These are phyloP conservation scores for Wickerhamiella lipophila DNA, from an alignment of 805 yeast genomes.

Conservation along the genomic window DNA sequence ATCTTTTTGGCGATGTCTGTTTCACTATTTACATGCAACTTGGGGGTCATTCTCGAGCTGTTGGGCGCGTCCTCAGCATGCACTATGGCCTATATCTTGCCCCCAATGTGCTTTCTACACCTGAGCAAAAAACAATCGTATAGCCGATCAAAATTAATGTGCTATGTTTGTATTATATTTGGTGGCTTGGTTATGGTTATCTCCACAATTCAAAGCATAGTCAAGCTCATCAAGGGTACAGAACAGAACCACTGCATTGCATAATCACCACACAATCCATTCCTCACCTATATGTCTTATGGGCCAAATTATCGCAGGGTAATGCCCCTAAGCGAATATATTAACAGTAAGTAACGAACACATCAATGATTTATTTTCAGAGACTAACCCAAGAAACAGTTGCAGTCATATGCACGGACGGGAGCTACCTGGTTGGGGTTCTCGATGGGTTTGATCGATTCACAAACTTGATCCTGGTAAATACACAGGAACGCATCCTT, in stretches of 20 bases:
- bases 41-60: slow-evolving; percentile 78
- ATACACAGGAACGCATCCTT: slow-evolving; percentile 24
- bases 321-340: slow-evolving; percentile 18
- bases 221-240: slow-evolving; percentile 32
- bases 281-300: slow-evolving; percentile 5
- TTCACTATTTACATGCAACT: slow-evolving; percentile 67
- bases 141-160: slow-evolving; percentile 38
- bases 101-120: slow-evolving; percentile 70
- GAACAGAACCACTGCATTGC: slow-evolving; percentile 15
- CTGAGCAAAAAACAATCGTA: slow-evolving; percentile 39
- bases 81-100: slow-evolving; percentile 79
- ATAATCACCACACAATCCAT: slow-evolving; percentile 4
- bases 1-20: slow-evolving; percentile 62
- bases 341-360: slow-evolving; percentile 25
- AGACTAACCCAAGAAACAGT: slow-evolving; percentile 23
- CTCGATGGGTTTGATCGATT: slow-evolving; percentile 30
- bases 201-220: slow-evolving; percentile 64
- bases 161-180: slow-evolving; percentile 49
- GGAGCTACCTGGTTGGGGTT: slow-evolving; percentile 25
- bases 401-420: slow-evolving; percentile 28
- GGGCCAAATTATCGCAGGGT: slow-evolving; percentile 10
- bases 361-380: neutral
- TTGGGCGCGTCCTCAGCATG: slow-evolving; percentile 93
- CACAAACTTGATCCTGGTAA: slow-evolving; percentile 26
- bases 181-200: slow-evolving; percentile 68